phyloP scores from a whole-genome alignment of 1,284 basidiomycete genomes.

The Malassezia psittaci region DNA sequence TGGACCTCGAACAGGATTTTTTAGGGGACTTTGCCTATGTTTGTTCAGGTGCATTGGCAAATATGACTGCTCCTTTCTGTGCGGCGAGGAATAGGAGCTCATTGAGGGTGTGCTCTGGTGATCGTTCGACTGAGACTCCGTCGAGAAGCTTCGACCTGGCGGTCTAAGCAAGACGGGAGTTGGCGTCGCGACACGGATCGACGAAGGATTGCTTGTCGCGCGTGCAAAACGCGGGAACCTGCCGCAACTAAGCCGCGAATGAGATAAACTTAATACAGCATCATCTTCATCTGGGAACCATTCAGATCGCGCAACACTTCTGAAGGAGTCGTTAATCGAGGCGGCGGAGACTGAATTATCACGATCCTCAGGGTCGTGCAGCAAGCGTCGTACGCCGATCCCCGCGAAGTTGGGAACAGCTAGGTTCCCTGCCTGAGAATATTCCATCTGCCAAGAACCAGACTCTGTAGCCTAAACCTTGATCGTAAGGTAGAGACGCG shows the following conservation, averaged over 20 bases:
- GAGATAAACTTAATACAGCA: background rate
- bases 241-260: slow-evolving; percentile 5
- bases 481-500: too few species aligned
- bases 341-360: background rate
- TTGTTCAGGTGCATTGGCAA: too few species aligned
- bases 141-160: too few species aligned
- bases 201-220: background rate
- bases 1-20: too few species aligned
- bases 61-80: too few species aligned
- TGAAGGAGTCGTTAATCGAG: background rate
- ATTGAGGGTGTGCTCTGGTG: too few species aligned
- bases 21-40: too few species aligned
- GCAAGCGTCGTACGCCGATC: slow-evolving; percentile 1
- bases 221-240: slow-evolving; percentile 6
- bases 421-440: background rate
- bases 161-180: background rate
- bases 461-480: too few species aligned
- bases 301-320: background rate
- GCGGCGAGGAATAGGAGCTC: too few species aligned
- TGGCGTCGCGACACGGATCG: background rate
- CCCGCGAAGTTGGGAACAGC: slow-evolving; percentile 9
- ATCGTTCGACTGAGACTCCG: too few species aligned
- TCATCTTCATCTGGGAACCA: background rate
- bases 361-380: background rate
- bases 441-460: too few species aligned